Conservation (phyloP, 805 yeast genomes). For the Candida arabinofermentans region DNA sequence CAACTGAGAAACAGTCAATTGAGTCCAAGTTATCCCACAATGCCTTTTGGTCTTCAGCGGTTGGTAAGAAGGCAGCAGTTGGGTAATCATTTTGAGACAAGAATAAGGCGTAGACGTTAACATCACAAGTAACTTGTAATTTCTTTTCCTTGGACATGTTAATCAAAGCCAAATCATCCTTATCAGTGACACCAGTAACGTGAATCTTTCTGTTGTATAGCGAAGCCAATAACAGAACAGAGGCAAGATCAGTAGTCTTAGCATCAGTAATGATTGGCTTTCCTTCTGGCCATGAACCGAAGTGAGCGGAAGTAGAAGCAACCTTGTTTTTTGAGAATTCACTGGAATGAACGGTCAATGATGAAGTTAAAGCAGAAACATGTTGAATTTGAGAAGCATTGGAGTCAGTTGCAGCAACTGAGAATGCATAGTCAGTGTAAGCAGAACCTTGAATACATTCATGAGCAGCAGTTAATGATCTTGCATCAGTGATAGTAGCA, state of each 20-base stretch:
- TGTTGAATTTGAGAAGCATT: constrained; percentile 61
- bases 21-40: constrained; percentile 72
- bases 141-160: constrained; percentile 81
- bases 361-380: constrained; percentile 64
- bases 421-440: constrained; percentile 76
- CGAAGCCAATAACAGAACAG: constrained; percentile 83
- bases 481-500: constrained; percentile 58
- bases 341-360: constrained; percentile 78
- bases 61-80: constrained; percentile 70
- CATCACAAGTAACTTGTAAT: constrained; percentile 85
- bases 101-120: constrained; percentile 74
- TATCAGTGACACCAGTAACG: constrained; percentile 78
- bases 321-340: constrained; percentile 66
- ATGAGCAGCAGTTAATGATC: constrained; percentile 62
- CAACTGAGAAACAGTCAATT: constrained; percentile 86
- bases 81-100: constrained; percentile 69
- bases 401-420: constrained; percentile 75
- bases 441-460: constrained; percentile 53
- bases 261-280: constrained; percentile 93
- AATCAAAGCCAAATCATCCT: constrained; percentile 79
- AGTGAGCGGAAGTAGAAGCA: constrained; percentile 73
- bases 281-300: constrained; percentile 75
- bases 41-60: constrained; percentile 73
- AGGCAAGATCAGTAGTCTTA: constrained; percentile 86
- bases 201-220: constrained; percentile 82